A percentile compares a stretch with the other conserved stretches of the same genome.
These are phyloP conservation scores for apple (Malus domestica) DNA, from an alignment of 306 rosid genomes.

Conservation along the genomic window DNA sequence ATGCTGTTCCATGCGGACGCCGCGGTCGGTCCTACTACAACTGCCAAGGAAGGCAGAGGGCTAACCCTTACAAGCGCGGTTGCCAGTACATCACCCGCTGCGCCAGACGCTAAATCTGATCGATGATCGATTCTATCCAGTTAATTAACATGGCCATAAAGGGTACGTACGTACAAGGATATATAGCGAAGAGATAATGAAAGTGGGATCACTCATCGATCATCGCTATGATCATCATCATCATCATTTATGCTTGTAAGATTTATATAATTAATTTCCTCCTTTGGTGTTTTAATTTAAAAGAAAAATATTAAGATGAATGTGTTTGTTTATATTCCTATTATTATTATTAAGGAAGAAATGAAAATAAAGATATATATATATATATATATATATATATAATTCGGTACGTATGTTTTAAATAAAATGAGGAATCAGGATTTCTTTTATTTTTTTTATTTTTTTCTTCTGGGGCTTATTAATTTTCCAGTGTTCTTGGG, in stretches of 20 bases:
- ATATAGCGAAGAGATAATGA: not conserved
- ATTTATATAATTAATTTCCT: not conserved
- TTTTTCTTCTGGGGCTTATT: not conserved
- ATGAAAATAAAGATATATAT: not conserved
- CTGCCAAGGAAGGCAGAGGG: slow-evolving; percentile 20
- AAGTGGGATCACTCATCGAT: not conserved
- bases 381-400: not conserved
- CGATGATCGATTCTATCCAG: not conserved
- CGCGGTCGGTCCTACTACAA: slow-evolving; percentile 52
- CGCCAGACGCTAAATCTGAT: slow-evolving; percentile 21
- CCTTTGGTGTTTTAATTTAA: not conserved
- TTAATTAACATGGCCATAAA: not conserved
- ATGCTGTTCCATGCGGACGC: slow-evolving; percentile 32
- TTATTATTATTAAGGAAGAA: slow-evolving; percentile 1
- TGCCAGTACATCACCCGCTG: slow-evolving; percentile 40
- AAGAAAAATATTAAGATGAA: not conserved
- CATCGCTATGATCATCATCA: not conserved
- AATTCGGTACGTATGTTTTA: not conserved
- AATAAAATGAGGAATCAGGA: not conserved
- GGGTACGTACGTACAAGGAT: not conserved
- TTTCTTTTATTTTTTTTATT: not conserved
- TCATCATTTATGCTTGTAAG: not conserved
- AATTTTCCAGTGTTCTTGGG: not conserved
- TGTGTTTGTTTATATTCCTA: not conserved
- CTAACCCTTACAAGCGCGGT: slow-evolving; percentile 43